These are phyloP conservation scores for Puccinia novopanici DNA, from an alignment of 1,284 basidiomycete species.

Conservation along the genomic window DNA sequence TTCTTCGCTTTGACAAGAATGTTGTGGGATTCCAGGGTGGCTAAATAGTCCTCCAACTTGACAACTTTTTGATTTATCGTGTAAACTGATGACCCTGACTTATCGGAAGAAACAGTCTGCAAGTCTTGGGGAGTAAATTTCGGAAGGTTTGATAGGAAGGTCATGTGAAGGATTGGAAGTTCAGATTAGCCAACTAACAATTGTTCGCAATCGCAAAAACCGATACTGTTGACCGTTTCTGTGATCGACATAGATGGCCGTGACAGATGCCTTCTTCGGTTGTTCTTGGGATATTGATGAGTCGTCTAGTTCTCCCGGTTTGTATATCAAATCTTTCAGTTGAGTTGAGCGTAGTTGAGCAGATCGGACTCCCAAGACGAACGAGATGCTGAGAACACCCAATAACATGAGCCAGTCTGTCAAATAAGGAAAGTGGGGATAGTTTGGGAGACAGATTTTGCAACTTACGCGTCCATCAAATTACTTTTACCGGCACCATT, in stretches of 20 bases:
- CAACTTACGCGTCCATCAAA: constrained; percentile 81
- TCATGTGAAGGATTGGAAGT: background rate
- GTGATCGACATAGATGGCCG: constrained; percentile 57
- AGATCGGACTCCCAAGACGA: constrained; percentile 93
- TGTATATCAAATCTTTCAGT: constrained; percentile 91
- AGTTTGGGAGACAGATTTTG: constrained; percentile 28
- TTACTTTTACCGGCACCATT: constrained; percentile 99
- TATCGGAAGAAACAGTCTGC: constrained; percentile 70
- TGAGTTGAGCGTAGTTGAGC: constrained; percentile 89
- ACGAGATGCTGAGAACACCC: constrained; percentile 69
- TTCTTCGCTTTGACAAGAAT: constrained; percentile 99
- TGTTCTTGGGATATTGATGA: constrained; percentile 7
- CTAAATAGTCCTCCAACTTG: constrained; percentile 80
- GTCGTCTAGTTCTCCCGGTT: constrained; percentile 63
- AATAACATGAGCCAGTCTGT: constrained; percentile 4
- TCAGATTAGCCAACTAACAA: constrained; percentile 30
- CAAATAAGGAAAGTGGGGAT: background rate
- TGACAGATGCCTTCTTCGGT: constrained; percentile 57
- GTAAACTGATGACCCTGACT: constrained; percentile 82
- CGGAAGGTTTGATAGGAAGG: background rate
- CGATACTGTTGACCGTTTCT: constrained; percentile 57
- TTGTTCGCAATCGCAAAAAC: constrained; percentile 56
- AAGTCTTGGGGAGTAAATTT: background rate
- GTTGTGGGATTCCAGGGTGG: constrained; percentile 80
- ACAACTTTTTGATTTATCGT: constrained; percentile 76